phyloP scores from a whole-genome alignment of 208 protist genomes.

The Ichthyophonus hoferi region DNA sequence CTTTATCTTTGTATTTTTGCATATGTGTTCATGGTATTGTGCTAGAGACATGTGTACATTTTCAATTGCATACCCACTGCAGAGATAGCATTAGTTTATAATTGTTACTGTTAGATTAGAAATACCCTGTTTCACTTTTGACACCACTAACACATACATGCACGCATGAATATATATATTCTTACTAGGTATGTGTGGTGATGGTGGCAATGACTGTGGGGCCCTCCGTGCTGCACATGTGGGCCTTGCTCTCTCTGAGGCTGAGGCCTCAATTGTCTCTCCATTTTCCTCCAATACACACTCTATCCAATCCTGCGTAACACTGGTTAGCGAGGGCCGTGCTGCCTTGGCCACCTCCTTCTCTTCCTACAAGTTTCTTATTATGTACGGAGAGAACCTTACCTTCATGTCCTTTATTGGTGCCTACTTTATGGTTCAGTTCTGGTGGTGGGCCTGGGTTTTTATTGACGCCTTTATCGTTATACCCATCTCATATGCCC shows the following conservation, averaged over 20 bases:
- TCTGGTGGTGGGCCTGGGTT: conserved; percentile 11
- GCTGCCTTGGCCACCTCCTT: conserved; percentile 22
- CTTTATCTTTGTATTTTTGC: no score
- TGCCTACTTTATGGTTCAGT: neutral
- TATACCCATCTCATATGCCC: neutral
- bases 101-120: no score
- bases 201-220: conserved; percentile 35
- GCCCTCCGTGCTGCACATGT: conserved; percentile 28
- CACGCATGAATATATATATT: neutral
- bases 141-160: no score
- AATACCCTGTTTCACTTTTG: no score
- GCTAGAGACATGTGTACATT: no score
- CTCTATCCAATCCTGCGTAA: neutral
- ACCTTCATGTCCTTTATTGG: conserved; percentile 4
- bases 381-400: conserved; percentile 19
- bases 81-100: no score
- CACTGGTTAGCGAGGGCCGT: neutral
- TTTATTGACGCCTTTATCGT: conserved; percentile 16
- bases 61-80: no score
- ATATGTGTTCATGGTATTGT: no score
- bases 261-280: conserved; percentile 33
- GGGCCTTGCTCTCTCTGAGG: neutral
- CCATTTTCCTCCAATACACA: conserved; percentile 18
- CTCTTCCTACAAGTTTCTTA: conserved; percentile 20
- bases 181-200: conserved; percentile 27